Evolutionary conservation across 352 stramenopile genomes (phyloP), one percentile per base, ranked within the genome.

Genomic region (Phytophthora parvispora): DNA sequence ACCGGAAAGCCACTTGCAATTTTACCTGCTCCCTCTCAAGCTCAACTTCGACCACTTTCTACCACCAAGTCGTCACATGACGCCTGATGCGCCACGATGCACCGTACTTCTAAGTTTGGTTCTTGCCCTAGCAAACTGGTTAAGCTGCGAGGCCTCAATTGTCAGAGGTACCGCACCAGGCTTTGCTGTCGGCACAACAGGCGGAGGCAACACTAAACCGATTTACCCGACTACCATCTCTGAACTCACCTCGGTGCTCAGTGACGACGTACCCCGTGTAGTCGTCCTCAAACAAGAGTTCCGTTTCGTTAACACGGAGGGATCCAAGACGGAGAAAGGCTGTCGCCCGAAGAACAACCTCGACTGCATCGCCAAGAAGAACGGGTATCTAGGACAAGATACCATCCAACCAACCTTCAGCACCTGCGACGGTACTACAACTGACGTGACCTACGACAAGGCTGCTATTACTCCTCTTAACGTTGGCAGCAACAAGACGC

Each of bases 231-330:
- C 42, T 10, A 76, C 51, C 12, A 78, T 77, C 67, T 48, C 64
- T 12, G 57, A 89, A 59, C 71, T 89, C 45, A 67, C 71, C 64
- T 51, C 52, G n/a, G 82, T 70, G 49, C 65, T 87, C 38, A 68
- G 51, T 5, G 74, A 78, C 50, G 63, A 29, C n/a, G 53, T 74
- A 12, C 55, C 77, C 25, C 72, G 74, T 8, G 78, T 90, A 4
- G 84, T 90, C 62, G 58, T 86, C 15, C 65, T 90, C 7, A 81
- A 77, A 42, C 72, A 86, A 52, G 49, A 64, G 8, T 86, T 86
- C 51, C 62, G 83, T 38, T 90, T 86, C 56, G 58, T 69, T 22
- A 72, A 68, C 15, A 71, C 76, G 0, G 82, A 89, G 52, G 78
- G 78, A 6, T 74, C 56, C 10, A 86, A 67, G 24, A 86, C 76